Percentiles rank a stretch among this genome's conserved stretches.
Conservation (phyloP, 306 rosid genomes). For the Cicer arietinum region DNA sequence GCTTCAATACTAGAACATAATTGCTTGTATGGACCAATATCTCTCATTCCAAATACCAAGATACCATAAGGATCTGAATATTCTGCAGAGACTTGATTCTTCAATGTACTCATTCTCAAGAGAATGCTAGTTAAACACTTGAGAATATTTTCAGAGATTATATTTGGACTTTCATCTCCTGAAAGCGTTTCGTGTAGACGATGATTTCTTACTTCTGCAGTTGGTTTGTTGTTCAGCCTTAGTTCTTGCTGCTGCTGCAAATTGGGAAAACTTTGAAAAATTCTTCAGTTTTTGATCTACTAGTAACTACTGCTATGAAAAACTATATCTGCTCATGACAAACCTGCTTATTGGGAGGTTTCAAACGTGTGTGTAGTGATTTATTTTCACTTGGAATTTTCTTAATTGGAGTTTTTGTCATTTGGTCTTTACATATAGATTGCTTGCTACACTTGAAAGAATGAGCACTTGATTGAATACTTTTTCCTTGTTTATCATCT, state of each 20-base stretch:
- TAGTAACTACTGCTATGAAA: constrained; percentile 15
- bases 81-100: constrained; percentile 47
- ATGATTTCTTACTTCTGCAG: constrained; percentile 49
- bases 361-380: constrained; percentile 55
- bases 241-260: constrained; percentile 58
- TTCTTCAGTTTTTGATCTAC: background rate
- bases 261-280: constrained; percentile 24
- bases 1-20: constrained; percentile 55
- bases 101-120: constrained; percentile 64
- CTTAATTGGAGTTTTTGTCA: constrained; percentile 50
- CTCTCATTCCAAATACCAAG: constrained; percentile 67
- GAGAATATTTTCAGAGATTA: constrained; percentile 71
- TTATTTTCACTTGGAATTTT: constrained; percentile 52
- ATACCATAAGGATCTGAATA: constrained; percentile 74
- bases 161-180: constrained; percentile 73
- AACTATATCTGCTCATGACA: constrained; percentile 8
- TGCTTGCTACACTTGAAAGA: constrained; percentile 53
- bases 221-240: constrained; percentile 47
- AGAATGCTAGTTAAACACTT: constrained; percentile 85
- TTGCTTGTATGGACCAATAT: constrained; percentile 75
- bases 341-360: constrained; percentile 64
- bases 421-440: constrained; percentile 46
- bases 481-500: constrained; percentile 74
- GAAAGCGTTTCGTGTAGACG: constrained; percentile 43
- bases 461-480: constrained; percentile 55